phyloP scores from a whole-genome alignment of 768 basidiomycete species.

The Xerocomellus chrysenteron region DNA sequence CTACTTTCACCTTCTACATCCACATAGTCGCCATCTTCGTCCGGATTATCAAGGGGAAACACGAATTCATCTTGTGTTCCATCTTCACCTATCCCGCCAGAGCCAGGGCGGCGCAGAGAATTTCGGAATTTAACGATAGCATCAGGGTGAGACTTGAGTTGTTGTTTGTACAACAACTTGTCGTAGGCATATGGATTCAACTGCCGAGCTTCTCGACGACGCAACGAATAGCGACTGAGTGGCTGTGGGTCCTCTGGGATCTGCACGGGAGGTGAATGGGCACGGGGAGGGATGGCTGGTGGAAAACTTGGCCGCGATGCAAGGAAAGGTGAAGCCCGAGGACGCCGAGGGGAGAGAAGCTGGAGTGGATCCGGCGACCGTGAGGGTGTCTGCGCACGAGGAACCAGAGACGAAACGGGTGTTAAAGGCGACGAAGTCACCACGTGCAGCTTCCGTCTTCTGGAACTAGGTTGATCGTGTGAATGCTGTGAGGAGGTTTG shows the following conservation, averaged over 20 bases:
- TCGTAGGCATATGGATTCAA: constrained; percentile 63
- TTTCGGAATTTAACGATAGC: constrained; percentile 58
- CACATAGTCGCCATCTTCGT: constrained; percentile 30
- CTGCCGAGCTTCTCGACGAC: constrained; percentile 54
- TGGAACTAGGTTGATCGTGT: neutral
- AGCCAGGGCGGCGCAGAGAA: constrained; percentile 29
- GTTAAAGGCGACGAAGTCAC: constrained; percentile 22
- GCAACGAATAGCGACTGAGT: constrained; percentile 50
- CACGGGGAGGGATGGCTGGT: neutral
- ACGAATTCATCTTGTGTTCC: constrained; percentile 34
- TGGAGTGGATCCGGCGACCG: constrained; percentile 27
- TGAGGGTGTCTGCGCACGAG: constrained; percentile 1
- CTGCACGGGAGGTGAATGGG: constrained; percentile 1
- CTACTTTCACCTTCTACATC: constrained; percentile 10
- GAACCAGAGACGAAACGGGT: constrained; percentile 16
- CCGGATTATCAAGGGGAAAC: constrained; percentile 17
- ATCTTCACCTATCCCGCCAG: constrained; percentile 28
- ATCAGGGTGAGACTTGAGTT: constrained; percentile 57
- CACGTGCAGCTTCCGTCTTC: neutral
- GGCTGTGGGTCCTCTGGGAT: constrained; percentile 20
- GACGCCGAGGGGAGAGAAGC: constrained; percentile 8
- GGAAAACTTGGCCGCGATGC: constrained; percentile 1
- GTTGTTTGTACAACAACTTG: constrained; percentile 47
- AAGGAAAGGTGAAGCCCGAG: neutral
- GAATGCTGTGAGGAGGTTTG: constrained; percentile 15